These are phyloP conservation scores for Spergularia azorica DNA, from an alignment of 179 eudicot genomes.

Conservation along the genomic window DNA sequence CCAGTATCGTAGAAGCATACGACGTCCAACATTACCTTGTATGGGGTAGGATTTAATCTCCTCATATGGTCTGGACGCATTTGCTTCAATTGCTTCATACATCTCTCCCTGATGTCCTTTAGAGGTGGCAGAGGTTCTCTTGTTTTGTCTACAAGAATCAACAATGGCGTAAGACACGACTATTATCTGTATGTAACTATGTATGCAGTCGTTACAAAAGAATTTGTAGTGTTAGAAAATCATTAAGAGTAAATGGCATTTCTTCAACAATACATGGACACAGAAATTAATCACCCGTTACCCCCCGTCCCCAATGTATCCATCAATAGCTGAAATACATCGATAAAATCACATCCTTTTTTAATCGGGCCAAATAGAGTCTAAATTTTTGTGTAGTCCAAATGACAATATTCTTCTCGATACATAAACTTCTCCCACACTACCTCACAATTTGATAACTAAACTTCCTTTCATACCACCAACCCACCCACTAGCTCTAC, in stretches of 20 bases:
- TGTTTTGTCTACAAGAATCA: constrained; percentile 46
- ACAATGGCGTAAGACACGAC: neutral
- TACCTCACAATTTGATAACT: too few species aligned
- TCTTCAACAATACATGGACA: too few species aligned
- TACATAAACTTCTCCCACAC: too few species aligned
- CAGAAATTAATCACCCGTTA: too few species aligned
- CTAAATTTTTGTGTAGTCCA: too few species aligned
- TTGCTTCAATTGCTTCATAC: constrained; percentile 77
- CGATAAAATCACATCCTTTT: too few species aligned
- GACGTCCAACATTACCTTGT: constrained; percentile 56
- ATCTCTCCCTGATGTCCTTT: constrained; percentile 63
- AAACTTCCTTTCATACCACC: too few species aligned
- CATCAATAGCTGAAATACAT: too few species aligned
- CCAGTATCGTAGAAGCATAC: neutral
- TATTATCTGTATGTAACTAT: neutral
- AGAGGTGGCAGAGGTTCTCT: constrained; percentile 74
- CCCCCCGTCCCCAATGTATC: too few species aligned
- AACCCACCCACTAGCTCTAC: too few species aligned
- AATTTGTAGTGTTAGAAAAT: neutral
- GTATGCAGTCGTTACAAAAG: neutral
- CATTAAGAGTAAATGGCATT: neutral
- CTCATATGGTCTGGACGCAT: constrained; percentile 99
- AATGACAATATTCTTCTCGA: too few species aligned
- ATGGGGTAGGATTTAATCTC: constrained; percentile 92
- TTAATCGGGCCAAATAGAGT: too few species aligned